Evolutionary conservation across 768 basidiomycete genomes (phyloP), one percentile per base, ranked within the genome.

Genomic region (Lentinus tigrinus): DNA sequence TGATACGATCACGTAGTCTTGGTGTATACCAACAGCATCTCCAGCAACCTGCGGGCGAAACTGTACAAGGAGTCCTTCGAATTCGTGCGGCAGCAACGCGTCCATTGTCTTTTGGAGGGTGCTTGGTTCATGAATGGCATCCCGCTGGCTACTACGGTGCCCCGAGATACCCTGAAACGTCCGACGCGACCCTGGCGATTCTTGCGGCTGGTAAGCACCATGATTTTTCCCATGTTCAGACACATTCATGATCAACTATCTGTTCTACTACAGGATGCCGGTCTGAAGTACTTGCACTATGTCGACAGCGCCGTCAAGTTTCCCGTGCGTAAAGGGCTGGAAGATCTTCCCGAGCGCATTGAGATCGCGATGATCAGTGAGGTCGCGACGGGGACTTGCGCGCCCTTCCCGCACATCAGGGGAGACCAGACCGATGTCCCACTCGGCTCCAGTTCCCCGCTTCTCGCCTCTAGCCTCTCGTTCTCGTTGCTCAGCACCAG

Each of bases 111-210:
- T 38, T 75, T 93, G 46, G 88, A 93, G 69, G 94, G 94, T 31
- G 89, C 92, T 21, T 97, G 94, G 94, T 95, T 97, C 72, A 83
- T 91, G 61, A 93, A 88, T 65, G 93, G 86, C 1, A 73, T 89
- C 38, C 85, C 86, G 0, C 38, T 72, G 21, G 63, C 73, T 24
- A 66, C 75, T 16, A 79, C 80, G 17, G 69, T 68, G 10, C 67
- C 75, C 14, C 79, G 83, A 47, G 84, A 85, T 24, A 73, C 76
- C 17, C 67, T 77, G 44, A 81, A 85, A 47, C 79, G 87, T 42
- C 84, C 85, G 2, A 80, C 72, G 27, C 78, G 84, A 38, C 85
- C 85, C 2, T 96, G 93, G 93, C 79, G 91, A 44, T 96, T 95
- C 71, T 85, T 95, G 78, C 81, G 94, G 63, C 72, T 96, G 70